Evolutionary conservation across 2,329 filamentous ascomycete species (phyloP).

Genomic region (Apiospora kogelbergensis): DNA sequence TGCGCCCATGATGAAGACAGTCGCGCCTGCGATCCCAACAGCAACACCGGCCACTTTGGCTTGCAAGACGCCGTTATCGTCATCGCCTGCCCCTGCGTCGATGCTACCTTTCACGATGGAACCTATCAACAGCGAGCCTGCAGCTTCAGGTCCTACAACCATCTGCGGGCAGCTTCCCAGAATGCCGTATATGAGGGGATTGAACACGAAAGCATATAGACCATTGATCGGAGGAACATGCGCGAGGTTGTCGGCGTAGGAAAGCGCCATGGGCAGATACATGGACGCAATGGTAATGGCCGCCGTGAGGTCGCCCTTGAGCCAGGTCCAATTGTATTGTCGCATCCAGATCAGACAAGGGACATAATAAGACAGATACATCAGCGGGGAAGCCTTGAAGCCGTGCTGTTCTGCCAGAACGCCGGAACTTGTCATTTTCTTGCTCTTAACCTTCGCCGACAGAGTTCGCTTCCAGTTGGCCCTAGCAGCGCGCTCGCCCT

Average conservation of each 20-base stretch:
- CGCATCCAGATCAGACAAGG: slow-evolving; percentile 87
- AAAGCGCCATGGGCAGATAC: slow-evolving; percentile 96
- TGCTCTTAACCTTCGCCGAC: slow-evolving; percentile 54
- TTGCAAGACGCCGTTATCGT: slow-evolving; percentile 67
- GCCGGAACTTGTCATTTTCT: slow-evolving; percentile 72
- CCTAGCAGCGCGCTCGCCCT: slow-evolving; percentile 38
- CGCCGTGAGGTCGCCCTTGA: slow-evolving; percentile 83
- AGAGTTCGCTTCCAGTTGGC: slow-evolving; percentile 47
- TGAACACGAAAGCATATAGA: slow-evolving; percentile 91
- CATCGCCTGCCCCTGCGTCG: slow-evolving; percentile 61
- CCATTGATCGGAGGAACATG: slow-evolving; percentile 93
- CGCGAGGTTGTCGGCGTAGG: slow-evolving; percentile 86
- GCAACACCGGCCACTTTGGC: slow-evolving; percentile 85
- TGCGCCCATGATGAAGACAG: slow-evolving; percentile 84
- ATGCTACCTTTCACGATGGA: slow-evolving; percentile 80
- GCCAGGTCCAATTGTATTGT: slow-evolving; percentile 79
- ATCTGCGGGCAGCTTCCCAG: slow-evolving; percentile 90
- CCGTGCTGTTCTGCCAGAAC: slow-evolving; percentile 72
- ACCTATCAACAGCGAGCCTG: slow-evolving; percentile 86
- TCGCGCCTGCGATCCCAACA: slow-evolving; percentile 81
- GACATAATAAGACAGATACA: slow-evolving; percentile 94
- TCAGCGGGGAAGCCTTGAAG: slow-evolving; percentile 68
- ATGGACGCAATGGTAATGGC: slow-evolving; percentile 97
- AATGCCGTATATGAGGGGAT: slow-evolving; percentile 86
- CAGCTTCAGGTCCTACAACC: slow-evolving; percentile 92